Base-by-base conservation (phyloP, 371 early-diverging fungal species). In the Rhizopus sp. region DNA sequence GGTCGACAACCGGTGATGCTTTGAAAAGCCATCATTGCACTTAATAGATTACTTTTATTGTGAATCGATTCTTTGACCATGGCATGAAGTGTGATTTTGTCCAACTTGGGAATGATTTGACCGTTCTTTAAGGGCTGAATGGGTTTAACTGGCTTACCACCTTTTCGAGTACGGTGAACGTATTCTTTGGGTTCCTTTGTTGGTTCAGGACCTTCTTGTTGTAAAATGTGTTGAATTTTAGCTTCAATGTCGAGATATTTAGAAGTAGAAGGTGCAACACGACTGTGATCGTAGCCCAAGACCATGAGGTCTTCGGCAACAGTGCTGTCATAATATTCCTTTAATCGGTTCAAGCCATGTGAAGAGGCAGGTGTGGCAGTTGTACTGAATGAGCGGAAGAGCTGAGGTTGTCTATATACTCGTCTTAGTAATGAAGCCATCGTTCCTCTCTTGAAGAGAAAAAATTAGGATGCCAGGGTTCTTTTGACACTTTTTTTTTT, bases 1-100 rank as follows among this genome's bases (percentile, higher is more conserved):
- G 93, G 93, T 16, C 86, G 83, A 55, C 82, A 73, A 32, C 93
- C 96, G 3, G 95, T 92, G 41, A 98, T 91, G 41, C 89, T 78
- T 71, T 95, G 93, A 52, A 98, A 82, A 0, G 93, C 90, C 89
- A 95, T 92, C 55, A 96, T 81, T 9, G 94, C 95, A 37, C 89
- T 85, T 55, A 98, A 75, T 17, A 98, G 75, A 56, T 93, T 81
- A 72, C 83, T 88, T 82, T 97, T 97, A 85, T 89, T 95, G 30
- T 81, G 69, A 41, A 94, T 83, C 8, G 96, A 94, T 37, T 89
- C 91, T 61, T 91, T 90, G 61, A 88, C 81, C 88, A 89, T 89
- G 55, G 90, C 84, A 68, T 89, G 88, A 33, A 95, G 70, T 15
- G 79, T 78, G 46, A 93, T 87, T 53, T 80, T 86, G 32, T 85